phyloP scores from a whole-genome alignment of 1,139 yeast genomes.

The Candida dubliniensis region DNA sequence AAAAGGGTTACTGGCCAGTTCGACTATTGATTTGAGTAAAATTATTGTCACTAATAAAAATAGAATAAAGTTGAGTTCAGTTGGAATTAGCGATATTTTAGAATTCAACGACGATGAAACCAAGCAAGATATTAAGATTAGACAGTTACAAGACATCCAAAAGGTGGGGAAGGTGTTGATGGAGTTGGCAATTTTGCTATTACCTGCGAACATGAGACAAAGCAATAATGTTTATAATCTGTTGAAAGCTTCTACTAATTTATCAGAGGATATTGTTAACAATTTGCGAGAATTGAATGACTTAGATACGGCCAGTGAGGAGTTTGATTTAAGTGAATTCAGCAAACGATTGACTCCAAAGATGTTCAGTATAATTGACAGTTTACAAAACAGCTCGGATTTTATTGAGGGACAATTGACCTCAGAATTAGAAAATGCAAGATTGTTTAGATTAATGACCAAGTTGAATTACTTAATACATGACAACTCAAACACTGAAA shows the following conservation, averaged over 20 bases:
- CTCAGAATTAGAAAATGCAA: conserved; percentile 82
- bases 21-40: conserved; percentile 60
- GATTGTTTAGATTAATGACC: conserved; percentile 77
- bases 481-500: conserved; percentile 61
- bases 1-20: conserved; percentile 60
- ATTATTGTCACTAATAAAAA: conserved; percentile 71
- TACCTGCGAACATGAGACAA: conserved; percentile 30
- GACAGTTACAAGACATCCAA: conserved; percentile 42
- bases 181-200: conserved; percentile 50
- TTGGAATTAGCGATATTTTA: conserved; percentile 73
- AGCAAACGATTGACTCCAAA: conserved; percentile 34
- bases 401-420: conserved; percentile 64
- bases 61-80: conserved; percentile 67
- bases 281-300: conserved; percentile 17
- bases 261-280: conserved; percentile 26
- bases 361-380: conserved; percentile 49
- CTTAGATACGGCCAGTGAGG: conserved; percentile 14
- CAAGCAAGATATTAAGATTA: conserved; percentile 3
- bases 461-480: conserved; percentile 79
- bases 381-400: conserved; percentile 60
- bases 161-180: conserved; percentile 59
- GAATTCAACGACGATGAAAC: conserved; percentile 22
- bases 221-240: conserved; percentile 9
- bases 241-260: conserved; percentile 19
- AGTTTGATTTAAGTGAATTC: conserved; percentile 30